Evolutionary conservation across 768 basidiomycete genomes (phyloP).

Genomic region (Candolleomyces eurysporus): DNA sequence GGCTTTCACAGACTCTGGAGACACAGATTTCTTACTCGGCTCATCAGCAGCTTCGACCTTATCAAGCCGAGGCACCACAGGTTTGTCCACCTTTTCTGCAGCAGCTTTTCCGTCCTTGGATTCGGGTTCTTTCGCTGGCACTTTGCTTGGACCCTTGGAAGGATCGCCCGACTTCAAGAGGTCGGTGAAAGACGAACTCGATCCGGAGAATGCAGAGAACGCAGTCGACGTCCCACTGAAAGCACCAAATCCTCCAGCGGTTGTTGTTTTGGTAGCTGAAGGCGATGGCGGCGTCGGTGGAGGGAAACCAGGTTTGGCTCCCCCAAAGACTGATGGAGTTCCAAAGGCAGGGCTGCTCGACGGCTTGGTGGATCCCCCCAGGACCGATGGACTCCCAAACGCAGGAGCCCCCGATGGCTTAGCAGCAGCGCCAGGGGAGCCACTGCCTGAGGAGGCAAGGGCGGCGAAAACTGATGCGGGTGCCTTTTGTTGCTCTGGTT

Average conservation of each 20-base stretch:
- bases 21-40: neutral
- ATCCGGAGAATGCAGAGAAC: constrained; percentile 41
- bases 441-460: constrained; percentile 12
- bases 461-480: constrained; percentile 38
- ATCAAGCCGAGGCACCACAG: neutral
- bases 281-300: constrained; percentile 26
- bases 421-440: constrained; percentile 16
- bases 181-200: constrained; percentile 54
- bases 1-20: neutral
- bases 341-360: constrained; percentile 18
- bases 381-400: constrained; percentile 23
- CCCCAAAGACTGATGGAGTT: constrained; percentile 20
- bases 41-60: neutral
- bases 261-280: constrained; percentile 11
- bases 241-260: constrained; percentile 47
- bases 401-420: constrained; percentile 18
- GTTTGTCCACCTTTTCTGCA: neutral
- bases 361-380: constrained; percentile 13
- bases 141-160: constrained; percentile 21
- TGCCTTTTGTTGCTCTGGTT: constrained; percentile 27
- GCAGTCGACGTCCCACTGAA: constrained; percentile 43
- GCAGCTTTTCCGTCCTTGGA: neutral
- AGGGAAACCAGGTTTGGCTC: constrained; percentile 14
- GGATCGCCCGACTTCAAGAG: constrained; percentile 44
- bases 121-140: constrained; percentile 2